These are phyloP conservation scores for Xerophyta viscosa DNA, from an alignment of 106 monocot genomes.

Conservation along the genomic window DNA sequence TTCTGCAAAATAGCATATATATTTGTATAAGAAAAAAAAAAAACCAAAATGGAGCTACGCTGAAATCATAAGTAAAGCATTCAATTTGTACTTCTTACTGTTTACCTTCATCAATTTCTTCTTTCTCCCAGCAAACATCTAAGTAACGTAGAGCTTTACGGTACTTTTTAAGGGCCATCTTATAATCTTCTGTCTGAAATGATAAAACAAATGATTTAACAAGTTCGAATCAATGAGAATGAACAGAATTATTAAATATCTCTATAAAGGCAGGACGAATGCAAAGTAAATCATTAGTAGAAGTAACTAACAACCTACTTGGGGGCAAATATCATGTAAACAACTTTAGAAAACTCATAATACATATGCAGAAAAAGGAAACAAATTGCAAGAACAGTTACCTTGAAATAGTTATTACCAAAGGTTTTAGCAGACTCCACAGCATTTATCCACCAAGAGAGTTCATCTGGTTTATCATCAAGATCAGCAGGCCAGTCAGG, in stretches of 20 bases:
- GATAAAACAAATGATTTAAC: background rate
- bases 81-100: background rate
- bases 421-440: constrained; percentile 31
- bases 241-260: no score
- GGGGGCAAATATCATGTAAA: no score
- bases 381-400: constrained; percentile 1
- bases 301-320: no score
- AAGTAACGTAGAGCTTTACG: constrained; percentile 41
- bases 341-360: background rate
- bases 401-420: constrained; percentile 42
- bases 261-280: no score
- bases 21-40: background rate
- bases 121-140: constrained; percentile 41
- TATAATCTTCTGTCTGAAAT: constrained; percentile 34
- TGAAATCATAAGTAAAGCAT: background rate
- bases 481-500: constrained; percentile 67
- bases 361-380: background rate
- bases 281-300: no score
- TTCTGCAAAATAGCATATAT: constrained; percentile 12
- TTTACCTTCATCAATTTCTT: constrained; percentile 38
- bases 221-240: no score
- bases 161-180: constrained; percentile 43
- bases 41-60: no score
- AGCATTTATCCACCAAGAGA: constrained; percentile 45
- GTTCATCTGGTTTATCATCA: constrained; percentile 30